A percentile compares a stretch with the other conserved stretches of the same genome.
These are phyloP conservation scores for Wickerhamomyces rabaulensis DNA, from an alignment of 805 yeast genomes.

Conservation along the genomic window DNA sequence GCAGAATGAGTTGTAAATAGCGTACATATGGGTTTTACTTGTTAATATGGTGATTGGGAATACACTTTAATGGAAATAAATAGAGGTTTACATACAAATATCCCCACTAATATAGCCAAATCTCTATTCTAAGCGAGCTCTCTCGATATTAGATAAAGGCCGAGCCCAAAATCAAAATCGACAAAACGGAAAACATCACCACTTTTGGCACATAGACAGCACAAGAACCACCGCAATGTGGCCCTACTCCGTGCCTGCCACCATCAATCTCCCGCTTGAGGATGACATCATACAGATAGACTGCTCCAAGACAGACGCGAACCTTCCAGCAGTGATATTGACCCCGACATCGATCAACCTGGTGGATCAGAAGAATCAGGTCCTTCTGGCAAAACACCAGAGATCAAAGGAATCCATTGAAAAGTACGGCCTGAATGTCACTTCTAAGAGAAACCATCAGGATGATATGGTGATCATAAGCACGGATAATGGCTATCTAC, in stretches of 20 bases:
- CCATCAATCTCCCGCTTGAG: background rate
- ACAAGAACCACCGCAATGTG: background rate
- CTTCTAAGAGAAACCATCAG: conserved; percentile 24
- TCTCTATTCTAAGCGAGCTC: no score
- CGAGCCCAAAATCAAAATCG: no score
- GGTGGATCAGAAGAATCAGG: conserved; percentile 17
- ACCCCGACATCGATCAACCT: background rate
- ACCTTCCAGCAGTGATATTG: background rate
- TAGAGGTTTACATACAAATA: no score
- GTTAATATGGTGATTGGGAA: no score
- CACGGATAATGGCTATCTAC: conserved; percentile 30
- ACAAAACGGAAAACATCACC: background rate
- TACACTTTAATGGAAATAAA: no score
- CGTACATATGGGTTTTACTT: background rate
- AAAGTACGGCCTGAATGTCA: conserved; percentile 33
- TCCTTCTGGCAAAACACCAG: conserved; percentile 30
- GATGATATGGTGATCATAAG: conserved; percentile 26
- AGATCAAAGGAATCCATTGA: conserved; percentile 30
- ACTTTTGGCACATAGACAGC: background rate
- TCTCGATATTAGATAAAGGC: no score
- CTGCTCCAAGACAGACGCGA: background rate
- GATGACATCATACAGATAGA: background rate
- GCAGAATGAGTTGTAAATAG: conserved; percentile 7
- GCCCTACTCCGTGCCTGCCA: background rate
- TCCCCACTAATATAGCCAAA: no score